Evolutionary conservation across 2,329 filamentous ascomycete genomes (phyloP), one percentile per base, ranked within the genome.

Genomic region (Chrysosporium queenslandicum): DNA sequence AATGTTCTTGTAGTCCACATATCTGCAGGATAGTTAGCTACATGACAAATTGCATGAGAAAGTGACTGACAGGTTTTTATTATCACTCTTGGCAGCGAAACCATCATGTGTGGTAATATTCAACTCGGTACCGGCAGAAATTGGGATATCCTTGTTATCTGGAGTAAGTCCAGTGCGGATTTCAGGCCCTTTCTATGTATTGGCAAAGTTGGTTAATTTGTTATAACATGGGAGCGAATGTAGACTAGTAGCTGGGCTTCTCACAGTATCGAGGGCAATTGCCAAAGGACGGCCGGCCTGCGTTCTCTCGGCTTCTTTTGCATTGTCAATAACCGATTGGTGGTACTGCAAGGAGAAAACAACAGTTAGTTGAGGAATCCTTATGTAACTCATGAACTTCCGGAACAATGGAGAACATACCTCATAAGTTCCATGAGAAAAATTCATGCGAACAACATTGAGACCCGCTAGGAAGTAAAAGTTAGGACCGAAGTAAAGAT

Each of bases 381-480:
- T 3, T 7, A 20, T 40, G 20, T 14, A 12, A 40, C 20, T n/a
- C 46, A 46, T 12, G 16, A 43, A 12, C n/a, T 20, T 49, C 25
- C 39, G 23, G 37, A 23, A 40, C 18, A 23, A 23, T 5, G 14
- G 4, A 37, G 9, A 37, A 57, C 63, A 56, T 66, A 78, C 76
- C 69, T 85, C 90, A 73, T 97, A 92, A 61, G 83, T 85, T 65
- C 87, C 87, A 74, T 94, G 87, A 60, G 86, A 95, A 72, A 97
- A 97, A 85, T 98, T 98, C 92, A 98, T 98, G 76, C 92, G 91
- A 63, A 97, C 92, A 62, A 98, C 89, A 75, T 97, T 97, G 66
- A 97, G 84, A 74, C 92, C 92, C 60, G 85, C 85, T 75, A 59
- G 61, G 63, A 48, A 52, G 20, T n/a, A 23, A 18, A 39, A 21